Percentiles rank a stretch among this genome's conserved stretches.
phyloP scores from a whole-genome alignment of 2,329 filamentous ascomycete genomes.

The Metarhizium rileyi region DNA sequence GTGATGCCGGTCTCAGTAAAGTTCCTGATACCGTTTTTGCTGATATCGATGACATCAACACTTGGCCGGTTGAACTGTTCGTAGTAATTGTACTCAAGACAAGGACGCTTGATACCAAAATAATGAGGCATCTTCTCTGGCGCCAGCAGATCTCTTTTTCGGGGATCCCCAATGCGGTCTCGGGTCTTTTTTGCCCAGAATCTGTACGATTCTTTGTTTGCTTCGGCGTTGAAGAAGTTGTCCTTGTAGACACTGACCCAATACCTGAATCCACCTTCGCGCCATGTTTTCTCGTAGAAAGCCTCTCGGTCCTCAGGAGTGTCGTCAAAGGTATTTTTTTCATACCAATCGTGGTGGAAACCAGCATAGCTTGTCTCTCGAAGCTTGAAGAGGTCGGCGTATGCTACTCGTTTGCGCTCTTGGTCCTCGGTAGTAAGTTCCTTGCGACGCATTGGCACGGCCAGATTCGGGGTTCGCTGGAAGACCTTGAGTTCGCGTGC shows the following conservation, averaged over 20 bases:
- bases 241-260: constrained; percentile 48
- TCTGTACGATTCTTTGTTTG: constrained; percentile 43
- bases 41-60: constrained; percentile 34
- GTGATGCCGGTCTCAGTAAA: constrained; percentile 32
- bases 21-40: constrained; percentile 27
- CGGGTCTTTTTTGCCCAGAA: constrained; percentile 46
- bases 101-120: constrained; percentile 43
- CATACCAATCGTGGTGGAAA: constrained; percentile 45
- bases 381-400: constrained; percentile 35
- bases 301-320: constrained; percentile 37
- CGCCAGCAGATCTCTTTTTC: constrained; percentile 39
- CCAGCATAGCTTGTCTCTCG: constrained; percentile 47
- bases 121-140: constrained; percentile 34
- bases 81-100: constrained; percentile 33
- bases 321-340: constrained; percentile 47
- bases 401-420: constrained; percentile 31
- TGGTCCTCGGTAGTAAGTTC: constrained; percentile 29
- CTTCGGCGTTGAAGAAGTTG: constrained; percentile 30
- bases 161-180: constrained; percentile 38
- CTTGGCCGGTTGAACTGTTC: constrained; percentile 35
- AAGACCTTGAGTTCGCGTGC: constrained; percentile 48
- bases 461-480: constrained; percentile 58
- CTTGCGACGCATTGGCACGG: constrained; percentile 48
- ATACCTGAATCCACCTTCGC: constrained; percentile 43
- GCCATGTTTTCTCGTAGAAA: constrained; percentile 39